Evolutionary conservation across 768 basidiomycete species (phyloP).

Genomic region (Psilocybe tampanensis): DNA sequence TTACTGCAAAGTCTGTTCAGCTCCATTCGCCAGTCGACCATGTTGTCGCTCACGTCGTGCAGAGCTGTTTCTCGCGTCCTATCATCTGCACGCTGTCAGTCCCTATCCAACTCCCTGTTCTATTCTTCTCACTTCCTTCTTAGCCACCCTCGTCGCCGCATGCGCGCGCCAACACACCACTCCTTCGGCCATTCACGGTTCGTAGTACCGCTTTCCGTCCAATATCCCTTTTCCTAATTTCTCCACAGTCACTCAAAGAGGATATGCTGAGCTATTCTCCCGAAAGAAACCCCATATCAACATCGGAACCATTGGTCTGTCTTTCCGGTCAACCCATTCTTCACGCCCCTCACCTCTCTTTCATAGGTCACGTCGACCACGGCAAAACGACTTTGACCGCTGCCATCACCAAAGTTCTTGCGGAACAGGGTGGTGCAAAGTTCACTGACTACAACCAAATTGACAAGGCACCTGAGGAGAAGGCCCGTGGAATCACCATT

Average conservation of each 20-base stretch:
- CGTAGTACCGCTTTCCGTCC: constrained; percentile 20
- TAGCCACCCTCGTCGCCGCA: constrained; percentile 37
- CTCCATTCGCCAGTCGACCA: constrained; percentile 28
- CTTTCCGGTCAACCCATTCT: constrained; percentile 7
- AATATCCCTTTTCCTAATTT: neutral
- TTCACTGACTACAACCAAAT: constrained; percentile 98
- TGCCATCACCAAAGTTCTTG: constrained; percentile 92
- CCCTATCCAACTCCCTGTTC: neutral
- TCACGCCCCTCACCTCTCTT: constrained; percentile 4
- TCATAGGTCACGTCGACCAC: constrained; percentile 90
- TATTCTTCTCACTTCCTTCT: constrained; percentile 7
- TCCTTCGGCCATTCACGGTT: constrained; percentile 28
- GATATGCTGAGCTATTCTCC: constrained; percentile 79
- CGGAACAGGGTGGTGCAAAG: constrained; percentile 71
- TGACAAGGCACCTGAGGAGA: constrained; percentile 99
- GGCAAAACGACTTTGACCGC: constrained; percentile 98
- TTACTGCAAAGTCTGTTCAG: too few relatives aligned
- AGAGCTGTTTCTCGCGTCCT: constrained; percentile 51
- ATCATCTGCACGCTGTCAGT: constrained; percentile 47
- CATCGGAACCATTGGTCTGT: constrained; percentile 87
- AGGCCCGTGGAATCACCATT: constrained; percentile 99
- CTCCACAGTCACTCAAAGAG: constrained; percentile 52
- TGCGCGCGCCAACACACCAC: constrained; percentile 36
- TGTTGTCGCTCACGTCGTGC: constrained; percentile 56
- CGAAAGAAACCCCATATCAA: constrained; percentile 92